Conservation (phyloP, 2,329 filamentous ascomycete genomes). For the Ceratocystis cubensis region DNA sequence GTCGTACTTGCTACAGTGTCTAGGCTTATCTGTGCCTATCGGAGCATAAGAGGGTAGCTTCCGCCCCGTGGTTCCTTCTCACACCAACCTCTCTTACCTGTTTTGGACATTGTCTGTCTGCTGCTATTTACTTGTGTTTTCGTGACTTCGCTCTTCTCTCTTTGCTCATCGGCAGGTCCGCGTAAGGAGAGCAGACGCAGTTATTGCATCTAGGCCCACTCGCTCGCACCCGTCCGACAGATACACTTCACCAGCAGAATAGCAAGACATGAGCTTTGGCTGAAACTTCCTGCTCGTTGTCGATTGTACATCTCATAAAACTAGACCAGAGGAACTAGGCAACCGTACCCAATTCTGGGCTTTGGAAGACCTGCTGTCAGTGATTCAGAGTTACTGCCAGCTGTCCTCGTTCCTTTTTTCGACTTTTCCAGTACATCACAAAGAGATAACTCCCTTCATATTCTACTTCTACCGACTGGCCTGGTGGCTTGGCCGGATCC, state of each 20-base stretch:
- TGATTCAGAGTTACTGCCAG: slow-evolving; percentile 21
- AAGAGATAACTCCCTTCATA: not conserved
- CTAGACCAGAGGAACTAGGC: slow-evolving; percentile 19
- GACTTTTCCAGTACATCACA: slow-evolving; percentile 18
- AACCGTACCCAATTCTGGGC: slow-evolving; percentile 13
- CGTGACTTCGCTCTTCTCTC: not conserved
- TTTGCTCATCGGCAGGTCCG: not conserved
- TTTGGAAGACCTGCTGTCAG: slow-evolving; percentile 20
- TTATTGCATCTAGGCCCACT: not conserved
- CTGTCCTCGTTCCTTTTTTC: slow-evolving; percentile 19
- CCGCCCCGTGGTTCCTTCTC: not conserved
- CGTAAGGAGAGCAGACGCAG: not conserved
- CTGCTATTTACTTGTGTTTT: not conserved
- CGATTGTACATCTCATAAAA: slow-evolving; percentile 18
- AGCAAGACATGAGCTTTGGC: slow-evolving; percentile 19
- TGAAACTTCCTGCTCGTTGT: slow-evolving; percentile 9
- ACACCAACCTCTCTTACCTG: not conserved
- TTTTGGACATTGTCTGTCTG: not conserved
- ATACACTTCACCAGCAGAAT: not conserved
- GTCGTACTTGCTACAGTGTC: too few relatives aligned
- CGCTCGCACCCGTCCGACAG: not conserved
- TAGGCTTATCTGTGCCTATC: too few relatives aligned
- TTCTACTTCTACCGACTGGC: not conserved
- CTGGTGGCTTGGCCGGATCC: not conserved
- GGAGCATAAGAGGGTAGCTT: too few relatives aligned